phyloP scores from a whole-genome alignment of 129 eudicot species.

The Arctium lappa region DNA sequence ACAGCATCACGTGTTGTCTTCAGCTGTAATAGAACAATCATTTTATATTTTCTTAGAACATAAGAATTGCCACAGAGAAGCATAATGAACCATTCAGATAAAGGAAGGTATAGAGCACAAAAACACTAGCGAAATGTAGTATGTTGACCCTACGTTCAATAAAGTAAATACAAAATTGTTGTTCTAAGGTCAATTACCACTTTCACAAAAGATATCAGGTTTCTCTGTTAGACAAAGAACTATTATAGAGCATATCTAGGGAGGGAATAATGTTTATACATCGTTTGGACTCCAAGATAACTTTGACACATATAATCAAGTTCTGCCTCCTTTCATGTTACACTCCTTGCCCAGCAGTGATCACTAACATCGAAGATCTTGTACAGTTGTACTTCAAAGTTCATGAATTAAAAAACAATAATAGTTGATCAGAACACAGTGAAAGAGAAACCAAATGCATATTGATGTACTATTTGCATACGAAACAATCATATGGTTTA shows the following conservation, averaged over 20 bases:
- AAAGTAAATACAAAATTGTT: background rate
- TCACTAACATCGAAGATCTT: background rate
- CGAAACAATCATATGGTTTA: background rate
- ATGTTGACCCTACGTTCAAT: background rate
- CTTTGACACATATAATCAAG: background rate
- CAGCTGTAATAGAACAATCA: conserved; percentile 23
- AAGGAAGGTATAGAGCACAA: background rate
- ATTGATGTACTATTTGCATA: background rate
- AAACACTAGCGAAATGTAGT: background rate
- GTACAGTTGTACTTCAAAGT: background rate
- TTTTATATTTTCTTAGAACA: background rate
- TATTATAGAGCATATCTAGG: background rate
- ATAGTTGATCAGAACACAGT: background rate
- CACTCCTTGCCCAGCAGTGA: background rate
- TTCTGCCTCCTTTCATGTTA: too few relatives aligned
- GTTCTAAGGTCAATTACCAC: background rate
- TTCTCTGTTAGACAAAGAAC: background rate
- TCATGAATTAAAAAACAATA: background rate
- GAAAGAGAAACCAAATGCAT: background rate
- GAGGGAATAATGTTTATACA: background rate
- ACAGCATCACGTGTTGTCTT: conserved; percentile 61
- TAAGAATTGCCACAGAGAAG: background rate
- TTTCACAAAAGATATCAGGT: background rate
- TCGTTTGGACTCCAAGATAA: background rate
- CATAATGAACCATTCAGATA: background rate